These are phyloP conservation scores for Silene latifolia DNA, from an alignment of 148 eudicot genomes.

Conservation along the genomic window DNA sequence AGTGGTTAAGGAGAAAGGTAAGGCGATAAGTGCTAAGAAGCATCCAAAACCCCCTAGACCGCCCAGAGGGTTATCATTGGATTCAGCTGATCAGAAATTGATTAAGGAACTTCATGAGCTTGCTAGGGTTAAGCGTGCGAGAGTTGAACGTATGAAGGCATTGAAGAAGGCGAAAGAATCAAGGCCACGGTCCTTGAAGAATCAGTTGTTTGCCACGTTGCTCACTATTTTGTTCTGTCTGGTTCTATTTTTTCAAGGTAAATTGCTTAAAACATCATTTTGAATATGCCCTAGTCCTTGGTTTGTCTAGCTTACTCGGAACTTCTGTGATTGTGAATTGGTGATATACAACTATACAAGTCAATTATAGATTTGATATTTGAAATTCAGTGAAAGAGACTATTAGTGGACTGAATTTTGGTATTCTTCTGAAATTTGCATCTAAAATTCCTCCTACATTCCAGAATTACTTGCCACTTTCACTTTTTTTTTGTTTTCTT, in stretches of 20 bases:
- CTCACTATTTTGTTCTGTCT: conserved; percentile 60
- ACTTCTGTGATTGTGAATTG: not conserved
- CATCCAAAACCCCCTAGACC: conserved; percentile 80
- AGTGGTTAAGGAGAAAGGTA: conserved; percentile 47
- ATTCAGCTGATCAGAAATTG: conserved; percentile 80
- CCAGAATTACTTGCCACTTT: not conserved
- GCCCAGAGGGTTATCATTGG: conserved; percentile 65
- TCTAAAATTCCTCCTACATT: not conserved
- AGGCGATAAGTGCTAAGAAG: conserved; percentile 57
- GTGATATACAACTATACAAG: not conserved
- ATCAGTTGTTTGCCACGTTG: conserved; percentile 54
- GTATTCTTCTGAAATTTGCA: not conserved
- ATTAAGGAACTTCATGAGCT: conserved; percentile 73
- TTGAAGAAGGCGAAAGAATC: conserved; percentile 71
- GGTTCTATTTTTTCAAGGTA: conserved; percentile 77
- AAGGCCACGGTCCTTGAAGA: conserved; percentile 47
- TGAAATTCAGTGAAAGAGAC: not conserved
- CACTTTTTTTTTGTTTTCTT: not conserved
- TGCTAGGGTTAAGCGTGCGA: conserved; percentile 65
- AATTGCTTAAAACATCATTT: not conserved
- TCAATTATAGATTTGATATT: not conserved
- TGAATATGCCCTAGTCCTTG: not conserved
- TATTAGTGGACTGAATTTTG: not conserved
- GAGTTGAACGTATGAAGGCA: conserved; percentile 73
- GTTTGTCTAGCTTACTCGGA: not conserved